Base-by-base conservation (phyloP, 176 grass and related monocot species). In the Neostapfia colusana region DNA sequence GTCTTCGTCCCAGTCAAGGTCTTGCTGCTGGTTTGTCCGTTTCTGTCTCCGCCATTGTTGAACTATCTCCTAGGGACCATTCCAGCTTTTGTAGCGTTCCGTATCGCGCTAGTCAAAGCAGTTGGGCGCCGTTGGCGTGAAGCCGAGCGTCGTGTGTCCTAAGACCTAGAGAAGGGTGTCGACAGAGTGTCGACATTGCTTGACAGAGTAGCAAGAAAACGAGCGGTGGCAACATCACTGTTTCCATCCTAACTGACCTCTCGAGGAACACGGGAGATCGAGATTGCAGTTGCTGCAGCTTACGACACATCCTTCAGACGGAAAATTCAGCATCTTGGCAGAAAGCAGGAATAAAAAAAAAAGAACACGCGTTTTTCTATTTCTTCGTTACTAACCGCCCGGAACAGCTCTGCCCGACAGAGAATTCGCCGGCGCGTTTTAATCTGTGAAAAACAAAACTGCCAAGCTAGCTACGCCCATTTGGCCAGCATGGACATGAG, bases 401-500 rank as follows among this genome's bases (percentile, higher is more conserved):
- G 48, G 7, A 51, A 51, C 48, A 51, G 16, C 48, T 51, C 48
- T 51, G 48, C 48, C 17, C 6, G 48, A 51, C 17, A 18, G 4
- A 51, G 17, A 51, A 51, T 20, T 51, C 8, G 7, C 10, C 45
- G 10, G 4, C 45, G 14, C 45, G 14, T 48, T 48, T 48, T 48
- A 4, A 48, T 48, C 16, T 48, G 2, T 48, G 2, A 23, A n/a
- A 0, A 63, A 48, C 7, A 57, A 24, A 56, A 56, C 4, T 3
- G 23, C 10, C 6, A 16, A 18, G 16, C 16, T 51, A 49, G 16
- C 8, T 34, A 95, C 0, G 86, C 89, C 86, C 89, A 92, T 70
- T 83, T 92, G 59, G 92, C 92, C 3, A 95, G 55, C 51, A 95
- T 20, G 77, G 89, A 91, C 89, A 95, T 95, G 43, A 95, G 63